Base-by-base conservation (phyloP, 257 asterid species). In the Ilex asprella region DNA sequence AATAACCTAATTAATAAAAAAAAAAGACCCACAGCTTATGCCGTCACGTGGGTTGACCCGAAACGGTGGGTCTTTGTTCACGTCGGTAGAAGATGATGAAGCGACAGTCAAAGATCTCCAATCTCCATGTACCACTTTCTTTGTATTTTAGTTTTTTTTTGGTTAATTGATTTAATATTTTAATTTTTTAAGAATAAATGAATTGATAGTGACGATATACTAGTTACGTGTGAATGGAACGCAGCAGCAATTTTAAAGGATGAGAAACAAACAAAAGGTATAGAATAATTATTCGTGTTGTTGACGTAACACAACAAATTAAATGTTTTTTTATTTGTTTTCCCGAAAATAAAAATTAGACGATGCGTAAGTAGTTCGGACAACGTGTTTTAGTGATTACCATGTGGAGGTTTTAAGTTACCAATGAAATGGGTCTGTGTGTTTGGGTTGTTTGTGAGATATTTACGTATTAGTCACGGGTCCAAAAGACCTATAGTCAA, bases 11-110 rank as follows among this genome's bases (percentile, higher is more conserved):
- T n/a, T n/a, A n/a, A n/a, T n/a, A n/a, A n/a, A n/a, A n/a, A n/a
- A n/a, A n/a, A n/a, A n/a, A n/a, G n/a, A n/a, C n/a, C n/a, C 55
- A 63, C n/a, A 55, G 21, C 60, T 39, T 61, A 65, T 68, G 59
- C 46, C 32, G 51, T 64, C 76, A 71, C 75, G 72, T 71, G 82
- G 65, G 75, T 72, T 77, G 83, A 81, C 82, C 73, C 69, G 50
- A 62, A 69, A 69, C 59, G 61, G 49, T 29, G 73, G 84, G 84
- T 75, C 86, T 55, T 75, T 70, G 65, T 60, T 70, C 56, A 70
- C 66, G 75, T 70, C 68, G 67, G 58, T 41, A 14, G 56, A 71
- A 55, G 70, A 66, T 78, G 59, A 78, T 63, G 51, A 69, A 67
- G 80, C 81, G 71, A 6, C 52, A 56, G 84, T 76, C 83, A 74